Evolutionary conservation across 163 green algal genomes (phyloP).

Genomic region (Prototheca cutis): DNA sequence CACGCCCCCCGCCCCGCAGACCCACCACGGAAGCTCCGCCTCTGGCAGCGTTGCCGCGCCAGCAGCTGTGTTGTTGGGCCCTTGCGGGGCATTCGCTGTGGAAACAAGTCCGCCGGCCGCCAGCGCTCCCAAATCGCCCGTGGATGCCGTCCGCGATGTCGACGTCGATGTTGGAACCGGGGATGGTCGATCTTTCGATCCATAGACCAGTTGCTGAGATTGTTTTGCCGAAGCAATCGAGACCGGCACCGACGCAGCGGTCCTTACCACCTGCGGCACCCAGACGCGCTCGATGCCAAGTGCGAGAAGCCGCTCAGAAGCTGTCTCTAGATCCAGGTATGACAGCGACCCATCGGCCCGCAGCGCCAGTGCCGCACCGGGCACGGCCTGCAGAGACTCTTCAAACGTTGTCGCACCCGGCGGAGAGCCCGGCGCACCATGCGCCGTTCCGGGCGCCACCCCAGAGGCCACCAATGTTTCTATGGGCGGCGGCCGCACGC

Average conservation of each 20-base stretch:
- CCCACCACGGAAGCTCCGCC: slow-evolving; percentile 79
- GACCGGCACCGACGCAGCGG: background rate
- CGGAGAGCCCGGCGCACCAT: too few relatives aligned
- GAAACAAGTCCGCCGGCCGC: too few relatives aligned
- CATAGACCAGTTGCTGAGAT: too few relatives aligned
- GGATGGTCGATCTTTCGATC: too few relatives aligned
- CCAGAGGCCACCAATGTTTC: too few relatives aligned
- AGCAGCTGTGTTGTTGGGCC: too few relatives aligned
- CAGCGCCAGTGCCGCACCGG: slow-evolving; percentile 59
- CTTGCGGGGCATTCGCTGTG: too few relatives aligned
- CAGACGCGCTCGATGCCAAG: slow-evolving; percentile 46
- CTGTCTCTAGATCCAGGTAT: slow-evolving; percentile 66
- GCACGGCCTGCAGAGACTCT: slow-evolving; percentile 2
- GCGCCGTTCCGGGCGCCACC: too few relatives aligned
- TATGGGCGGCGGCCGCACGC: slow-evolving; percentile 1
- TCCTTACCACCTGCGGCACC: slow-evolving; percentile 15
- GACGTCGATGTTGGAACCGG: background rate
- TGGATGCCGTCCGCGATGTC: background rate
- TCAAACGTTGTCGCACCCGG: too few relatives aligned
- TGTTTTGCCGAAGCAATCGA: too few relatives aligned
- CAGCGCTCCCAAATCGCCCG: background rate
- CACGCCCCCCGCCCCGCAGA: slow-evolving; percentile 71
- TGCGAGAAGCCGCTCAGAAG: slow-evolving; percentile 26
- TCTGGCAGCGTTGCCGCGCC: background rate
- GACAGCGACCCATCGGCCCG: slow-evolving; percentile 62